Base-by-base conservation (phyloP, 2,329 filamentous ascomycete genomes). In the Stagonosporopsis vannaccii region DNA sequence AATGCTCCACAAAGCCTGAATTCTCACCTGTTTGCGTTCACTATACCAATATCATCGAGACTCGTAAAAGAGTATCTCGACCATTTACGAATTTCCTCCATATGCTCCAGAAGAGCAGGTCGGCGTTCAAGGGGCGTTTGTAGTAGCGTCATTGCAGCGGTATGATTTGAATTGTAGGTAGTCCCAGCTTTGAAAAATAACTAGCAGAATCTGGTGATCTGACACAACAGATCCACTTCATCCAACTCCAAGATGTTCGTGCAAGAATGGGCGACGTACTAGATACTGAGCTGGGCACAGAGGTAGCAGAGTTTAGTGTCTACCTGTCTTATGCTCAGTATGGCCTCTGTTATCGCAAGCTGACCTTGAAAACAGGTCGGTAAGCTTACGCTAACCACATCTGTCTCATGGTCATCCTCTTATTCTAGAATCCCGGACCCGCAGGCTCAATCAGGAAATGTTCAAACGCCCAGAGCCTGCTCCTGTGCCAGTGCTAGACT, bases 161-260 rank as follows among this genome's bases (percentile, higher is more conserved):
- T 15, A 23, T 25, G 12, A 37, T 37, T 36, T 43, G 48, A 47
- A 56, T 50, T 62, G 66, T 71, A 71, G 62, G 68, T 69, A 63
- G 62, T 56, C 62, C 61, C 56, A 48, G 44, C 23, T 28, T 41
- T 44, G 17, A 49, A 55, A 50, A 32, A 32, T 32, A 32, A 32
- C 23, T 41, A 54, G 36, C 44, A 51, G 37, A 39, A 40, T 30
- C 42, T 47, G 57, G 56, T 51, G 58, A 62, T 60, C 59, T 61
- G 47, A 67, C 49, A 53, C 32, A 19, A 47, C 53, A 63, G 53
- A 42, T 47, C 32, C 48, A 22, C 9, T 12, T 13, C 30, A 20
- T 22, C 25, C 48, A 28, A 35, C 45, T 40, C 15, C 40, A 39
- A 45, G 41, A 44, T 32, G n/a, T 11, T 25, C 37, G 30, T 28